A percentile compares a stretch with the other conserved stretches of the same genome.
Conservation (phyloP, 2,329 filamentous ascomycete species). For the Davidsoniella eucalypti region DNA sequence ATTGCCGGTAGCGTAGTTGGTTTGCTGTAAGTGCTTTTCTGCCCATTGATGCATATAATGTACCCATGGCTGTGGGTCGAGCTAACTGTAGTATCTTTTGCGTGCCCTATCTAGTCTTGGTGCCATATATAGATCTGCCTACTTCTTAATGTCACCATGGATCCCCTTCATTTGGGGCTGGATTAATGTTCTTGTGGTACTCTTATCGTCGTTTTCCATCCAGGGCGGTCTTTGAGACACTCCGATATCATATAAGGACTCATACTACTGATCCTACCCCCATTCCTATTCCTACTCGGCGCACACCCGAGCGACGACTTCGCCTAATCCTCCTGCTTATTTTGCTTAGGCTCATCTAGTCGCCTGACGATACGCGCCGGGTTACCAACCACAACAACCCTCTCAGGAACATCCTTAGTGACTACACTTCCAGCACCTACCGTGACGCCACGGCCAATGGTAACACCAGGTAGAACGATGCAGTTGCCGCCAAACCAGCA, state of each 20-base stretch:
- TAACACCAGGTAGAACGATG: conserved; percentile 58
- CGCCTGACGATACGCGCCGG: conserved; percentile 39
- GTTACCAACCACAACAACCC: conserved; percentile 48
- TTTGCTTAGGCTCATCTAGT: background rate
- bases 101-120: conserved; percentile 43
- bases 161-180: conserved; percentile 79
- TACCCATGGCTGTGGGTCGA: background rate
- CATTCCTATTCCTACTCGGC: background rate
- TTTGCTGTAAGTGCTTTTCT: conserved; percentile 44
- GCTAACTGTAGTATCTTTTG: background rate
- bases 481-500: conserved; percentile 65
- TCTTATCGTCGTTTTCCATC: conserved; percentile 83
- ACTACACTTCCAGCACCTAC: conserved; percentile 74
- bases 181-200: conserved; percentile 66
- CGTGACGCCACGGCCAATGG: conserved; percentile 55
- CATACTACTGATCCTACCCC: background rate
- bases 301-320: background rate
- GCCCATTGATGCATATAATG: background rate
- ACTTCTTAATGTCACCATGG: conserved; percentile 88
- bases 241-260: no score
- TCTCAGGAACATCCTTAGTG: conserved; percentile 55
- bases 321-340: conserved; percentile 3
- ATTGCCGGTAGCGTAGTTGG: conserved; percentile 71
- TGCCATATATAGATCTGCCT: conserved; percentile 64
- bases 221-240: conserved; percentile 58